Percentiles rank a stretch among this genome's conserved stretches.
phyloP scores from a whole-genome alignment of 441 rosid genomes.

The Adansonia madagascariensis region DNA sequence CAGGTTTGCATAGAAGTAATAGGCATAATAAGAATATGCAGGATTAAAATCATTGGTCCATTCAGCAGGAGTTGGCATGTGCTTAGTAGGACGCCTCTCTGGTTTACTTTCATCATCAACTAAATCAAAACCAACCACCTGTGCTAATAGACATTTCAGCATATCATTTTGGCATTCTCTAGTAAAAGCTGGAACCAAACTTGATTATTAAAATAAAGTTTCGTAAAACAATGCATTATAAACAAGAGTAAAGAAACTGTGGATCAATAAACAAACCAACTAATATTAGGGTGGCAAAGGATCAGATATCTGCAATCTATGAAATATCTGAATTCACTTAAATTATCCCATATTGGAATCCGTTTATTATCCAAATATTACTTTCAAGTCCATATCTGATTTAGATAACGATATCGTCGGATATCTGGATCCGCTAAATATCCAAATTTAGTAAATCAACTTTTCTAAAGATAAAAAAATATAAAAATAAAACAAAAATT shows the following conservation, averaged over 20 bases:
- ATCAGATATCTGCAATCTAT: not conserved
- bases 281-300: not conserved
- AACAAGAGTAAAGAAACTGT: not conserved
- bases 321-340: not conserved
- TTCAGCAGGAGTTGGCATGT: constrained; percentile 73
- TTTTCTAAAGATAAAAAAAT: not conserved
- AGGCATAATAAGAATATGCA: constrained; percentile 72
- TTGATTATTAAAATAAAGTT: not conserved
- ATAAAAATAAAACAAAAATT: too few relatives aligned
- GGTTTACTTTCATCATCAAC: constrained; percentile 89
- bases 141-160: constrained; percentile 33
- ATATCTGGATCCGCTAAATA: not conserved
- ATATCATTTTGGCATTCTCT: not conserved
- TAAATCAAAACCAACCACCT: constrained; percentile 81
- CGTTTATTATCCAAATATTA: not conserved
- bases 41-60: constrained; percentile 82
- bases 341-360: not conserved
- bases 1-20: constrained; percentile 76
- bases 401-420: not conserved
- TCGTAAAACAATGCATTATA: not conserved
- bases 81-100: constrained; percentile 83
- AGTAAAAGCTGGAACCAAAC: constrained; percentile 7
- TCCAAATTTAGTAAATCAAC: not conserved
- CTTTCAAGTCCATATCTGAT: not conserved
- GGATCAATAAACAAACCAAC: not conserved